Base-by-base conservation (phyloP, 768 basidiomycete species). In the Mycena vitilis region DNA sequence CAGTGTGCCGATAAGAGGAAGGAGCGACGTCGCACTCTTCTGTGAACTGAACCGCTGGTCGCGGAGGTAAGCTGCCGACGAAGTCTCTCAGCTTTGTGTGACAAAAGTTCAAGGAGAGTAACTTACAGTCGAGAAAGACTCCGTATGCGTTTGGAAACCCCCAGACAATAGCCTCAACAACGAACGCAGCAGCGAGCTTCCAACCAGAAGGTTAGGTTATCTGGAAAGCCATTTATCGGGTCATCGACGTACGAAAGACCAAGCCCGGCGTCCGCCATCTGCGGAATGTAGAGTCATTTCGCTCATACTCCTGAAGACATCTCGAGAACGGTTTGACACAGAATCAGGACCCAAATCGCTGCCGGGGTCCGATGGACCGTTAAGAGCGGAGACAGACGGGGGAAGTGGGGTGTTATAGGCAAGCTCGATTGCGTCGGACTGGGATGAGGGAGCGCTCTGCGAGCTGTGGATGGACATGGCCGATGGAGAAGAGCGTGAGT, bases 111-210 rank as follows among this genome's bases (percentile, higher is more conserved):
- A 10, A 8, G 15, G 40, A 9, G 7, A 53, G 18, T 48, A 23
- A 30, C 30, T 36, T 36, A 76, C 75, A 66, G 57, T 77, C 69
- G 0, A 80, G 69, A 40, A 80, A 77, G 11, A 79, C 69, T 36
- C 78, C 78, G 55, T 71, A 78, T 6, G 78, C 69, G 48, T 55
- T 70, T 1, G 78, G 77, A 45, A 78, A 77, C 0, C 75, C 76
- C 79, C 79, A 80, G 0, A 79, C 75, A 25, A 78, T 68, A 5
- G 68, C 71, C 54, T 76, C 75, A 18, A 77, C 70, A 34, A 76
- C 55, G 54, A 76, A 77, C 3, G 76, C 73, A 20, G 75, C 75
- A 38, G 71, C 66, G 22, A 78, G 69, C 77, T 55, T 20, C 22
- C 34, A 16, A 30, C 9, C 11, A 30, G 37, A 5, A 30, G 42